phyloP scores from a whole-genome alignment of 2,329 filamentous ascomycete genomes.

The Hypomyces perniciosus region DNA sequence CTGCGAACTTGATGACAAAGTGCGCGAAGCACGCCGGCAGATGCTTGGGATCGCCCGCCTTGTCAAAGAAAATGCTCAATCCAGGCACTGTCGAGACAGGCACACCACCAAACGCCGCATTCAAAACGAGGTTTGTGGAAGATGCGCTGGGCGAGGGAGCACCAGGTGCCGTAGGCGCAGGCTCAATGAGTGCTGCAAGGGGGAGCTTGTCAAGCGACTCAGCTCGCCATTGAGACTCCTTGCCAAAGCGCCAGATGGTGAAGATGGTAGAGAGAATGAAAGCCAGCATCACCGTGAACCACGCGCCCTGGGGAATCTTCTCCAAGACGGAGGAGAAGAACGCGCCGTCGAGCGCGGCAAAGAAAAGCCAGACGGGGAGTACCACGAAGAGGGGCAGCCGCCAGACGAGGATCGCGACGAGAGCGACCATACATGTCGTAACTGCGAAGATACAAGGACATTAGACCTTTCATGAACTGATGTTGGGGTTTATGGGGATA shows the following conservation, averaged over 20 bases:
- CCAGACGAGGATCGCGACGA: constrained; percentile 71
- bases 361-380: constrained; percentile 53
- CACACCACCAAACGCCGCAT: constrained; percentile 36
- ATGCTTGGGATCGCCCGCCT: constrained; percentile 55
- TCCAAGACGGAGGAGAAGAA: constrained; percentile 64
- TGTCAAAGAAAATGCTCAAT: constrained; percentile 73
- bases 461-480: background rate
- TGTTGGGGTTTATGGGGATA: background rate
- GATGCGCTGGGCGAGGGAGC: constrained; percentile 25
- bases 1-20: constrained; percentile 65
- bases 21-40: constrained; percentile 62
- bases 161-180: constrained; percentile 18
- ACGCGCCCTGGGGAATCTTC: constrained; percentile 70
- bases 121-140: constrained; percentile 18
- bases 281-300: constrained; percentile 67
- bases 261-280: constrained; percentile 58
- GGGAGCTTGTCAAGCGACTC: constrained; percentile 57
- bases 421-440: constrained; percentile 66
- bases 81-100: constrained; percentile 45
- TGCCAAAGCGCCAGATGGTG: constrained; percentile 72
- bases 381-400: constrained; percentile 55
- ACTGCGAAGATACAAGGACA: constrained; percentile 26
- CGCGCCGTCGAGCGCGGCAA: constrained; percentile 61
- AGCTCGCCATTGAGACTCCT: constrained; percentile 69
- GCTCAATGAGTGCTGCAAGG: constrained; percentile 1